Percentiles rank a stretch among this genome's conserved stretches.
Conservation (phyloP, 2,329 filamentous ascomycete species). For the Fusarium stilboides region DNA sequence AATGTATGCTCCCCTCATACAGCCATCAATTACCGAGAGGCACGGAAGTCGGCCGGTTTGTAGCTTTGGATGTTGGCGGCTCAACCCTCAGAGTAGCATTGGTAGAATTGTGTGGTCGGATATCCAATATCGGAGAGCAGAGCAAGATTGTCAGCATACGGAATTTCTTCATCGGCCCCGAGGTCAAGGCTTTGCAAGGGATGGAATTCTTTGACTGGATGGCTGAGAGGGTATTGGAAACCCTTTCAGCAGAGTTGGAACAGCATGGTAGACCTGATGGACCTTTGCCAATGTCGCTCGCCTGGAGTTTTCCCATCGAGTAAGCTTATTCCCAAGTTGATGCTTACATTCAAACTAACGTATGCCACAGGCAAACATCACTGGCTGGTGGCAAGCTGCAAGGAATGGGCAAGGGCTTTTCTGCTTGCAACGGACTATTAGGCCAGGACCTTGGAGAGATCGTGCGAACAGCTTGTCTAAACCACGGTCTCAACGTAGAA, state of each 20-base stretch:
- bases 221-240: slow-evolving; percentile 72
- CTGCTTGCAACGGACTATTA: slow-evolving; percentile 70
- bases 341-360: slow-evolving; percentile 44
- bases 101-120: slow-evolving; percentile 70
- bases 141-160: slow-evolving; percentile 69
- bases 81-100: slow-evolving; percentile 77
- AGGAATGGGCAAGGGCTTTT: slow-evolving; percentile 77
- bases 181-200: slow-evolving; percentile 71
- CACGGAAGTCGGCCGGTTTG: slow-evolving; percentile 70
- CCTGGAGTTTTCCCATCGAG: slow-evolving; percentile 81
- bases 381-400: slow-evolving; percentile 71
- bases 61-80: slow-evolving; percentile 78
- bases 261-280: slow-evolving; percentile 56
- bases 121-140: slow-evolving; percentile 55
- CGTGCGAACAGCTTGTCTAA: slow-evolving; percentile 68
- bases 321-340: slow-evolving; percentile 29
- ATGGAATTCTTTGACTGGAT: slow-evolving; percentile 78
- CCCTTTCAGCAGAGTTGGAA: slow-evolving; percentile 63
- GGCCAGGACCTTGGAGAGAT: slow-evolving; percentile 74
- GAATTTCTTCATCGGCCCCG: slow-evolving; percentile 69
- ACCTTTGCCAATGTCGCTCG: slow-evolving; percentile 72
- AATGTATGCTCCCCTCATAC: slow-evolving; percentile 77
- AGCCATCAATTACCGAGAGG: slow-evolving; percentile 76
- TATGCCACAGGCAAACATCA: slow-evolving; percentile 70
- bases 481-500: slow-evolving; percentile 67